Base-by-base conservation (phyloP, 345 rosid species). In the Xanthoceras sorbifolium region DNA sequence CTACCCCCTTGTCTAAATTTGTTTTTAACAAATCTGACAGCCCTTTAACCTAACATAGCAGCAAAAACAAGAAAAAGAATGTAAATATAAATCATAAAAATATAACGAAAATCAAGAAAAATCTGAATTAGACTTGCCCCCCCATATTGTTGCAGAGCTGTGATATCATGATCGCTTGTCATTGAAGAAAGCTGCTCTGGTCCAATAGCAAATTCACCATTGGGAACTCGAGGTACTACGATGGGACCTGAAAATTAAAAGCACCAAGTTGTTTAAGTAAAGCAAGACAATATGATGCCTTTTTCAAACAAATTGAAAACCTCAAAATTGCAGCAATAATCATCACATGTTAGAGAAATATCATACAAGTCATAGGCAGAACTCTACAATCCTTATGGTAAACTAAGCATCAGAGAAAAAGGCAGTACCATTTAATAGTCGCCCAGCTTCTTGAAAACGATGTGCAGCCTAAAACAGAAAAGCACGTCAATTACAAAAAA, bases 391-490 rank as follows among this genome's bases (percentile, higher is more conserved):
- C 28, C 46, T 65, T 4, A 11, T 11, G 29, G 32, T 57, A 72
- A 42, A 1, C 38, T 26, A 62, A 75, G 72, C 57, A n/a, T 18
- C 42, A 36, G 67, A 65, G 10, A 63, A 73, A 29, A 71, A 52
- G 54, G n/a, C 48, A 26, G 29, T 90, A 94, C 99, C 97, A 78
- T 82, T 90, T 17, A 73, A 78, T 79, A 44, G 85, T 76, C 80
- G 85, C 38, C 80, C 91, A 50, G 90, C 94, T 77, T 77, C 79
- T 87, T 76, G 87, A 84, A 96, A 96, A 83, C 83, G 95, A 79
- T 90, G 83, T 46, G 99, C 99, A 73, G 99, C 99, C 99, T 96
- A 84, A 73, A 36, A 73, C 38, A 74, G 38, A 31, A 29, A 78
- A 79, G 44, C 75, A 18, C 38, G 11, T 31, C 25, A 22, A 66